Evolutionary conservation across 345 rosid species (phyloP).

Genomic region (Euphorbia pulcherrima): DNA sequence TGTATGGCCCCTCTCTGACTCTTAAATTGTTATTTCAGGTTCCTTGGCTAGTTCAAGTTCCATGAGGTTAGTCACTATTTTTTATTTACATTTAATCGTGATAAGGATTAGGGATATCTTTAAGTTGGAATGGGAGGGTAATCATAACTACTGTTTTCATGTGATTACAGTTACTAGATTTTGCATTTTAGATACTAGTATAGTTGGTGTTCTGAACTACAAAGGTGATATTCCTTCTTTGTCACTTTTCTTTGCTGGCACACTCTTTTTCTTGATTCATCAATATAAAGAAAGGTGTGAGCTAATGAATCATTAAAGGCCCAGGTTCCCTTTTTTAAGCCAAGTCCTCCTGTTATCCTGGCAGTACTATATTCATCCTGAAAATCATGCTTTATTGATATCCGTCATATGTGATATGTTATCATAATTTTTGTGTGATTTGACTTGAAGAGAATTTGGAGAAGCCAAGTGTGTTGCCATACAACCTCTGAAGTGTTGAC

Average conservation of each 20-base stretch:
- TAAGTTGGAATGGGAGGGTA: background rate
- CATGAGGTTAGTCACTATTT: slow-evolving; percentile 33
- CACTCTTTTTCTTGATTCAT: background rate
- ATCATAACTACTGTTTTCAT: background rate
- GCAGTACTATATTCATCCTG: too few species aligned
- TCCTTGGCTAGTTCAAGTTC: slow-evolving; percentile 32
- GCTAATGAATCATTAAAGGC: background rate
- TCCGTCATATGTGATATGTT: too few species aligned
- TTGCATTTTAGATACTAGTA: background rate
- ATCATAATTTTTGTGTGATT: background rate
- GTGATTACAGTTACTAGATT: background rate
- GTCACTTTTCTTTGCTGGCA: background rate
- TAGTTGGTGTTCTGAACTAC: too few species aligned
- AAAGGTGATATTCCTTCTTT: background rate
- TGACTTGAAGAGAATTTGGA: background rate
- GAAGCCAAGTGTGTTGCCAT: background rate
- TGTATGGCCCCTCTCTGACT: background rate
- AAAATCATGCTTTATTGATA: too few species aligned
- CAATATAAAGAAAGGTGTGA: background rate
- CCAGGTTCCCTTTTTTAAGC: background rate
- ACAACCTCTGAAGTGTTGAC: background rate
- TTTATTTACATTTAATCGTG: background rate
- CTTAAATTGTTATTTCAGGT: slow-evolving; percentile 33
- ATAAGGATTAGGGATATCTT: background rate
- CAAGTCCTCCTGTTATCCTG: background rate